Percentiles rank a stretch among this genome's conserved stretches.
Conservation (phyloP, 2,329 filamentous ascomycete genomes). For the Keithomyces neogunnii region DNA sequence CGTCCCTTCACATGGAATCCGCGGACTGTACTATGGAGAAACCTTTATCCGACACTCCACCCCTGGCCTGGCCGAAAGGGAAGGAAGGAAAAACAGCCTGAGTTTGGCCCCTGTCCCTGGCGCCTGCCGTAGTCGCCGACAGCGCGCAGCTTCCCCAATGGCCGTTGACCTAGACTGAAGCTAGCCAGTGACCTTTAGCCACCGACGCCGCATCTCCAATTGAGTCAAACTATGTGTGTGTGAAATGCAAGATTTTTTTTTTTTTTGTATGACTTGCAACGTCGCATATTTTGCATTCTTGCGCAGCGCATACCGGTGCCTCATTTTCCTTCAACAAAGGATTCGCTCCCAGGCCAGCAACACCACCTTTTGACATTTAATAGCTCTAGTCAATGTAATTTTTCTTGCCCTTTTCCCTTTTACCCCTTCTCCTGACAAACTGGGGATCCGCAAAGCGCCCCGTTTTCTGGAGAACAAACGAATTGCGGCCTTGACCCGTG, state of each 20-base stretch:
- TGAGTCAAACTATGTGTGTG: background rate
- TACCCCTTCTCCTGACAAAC: background rate
- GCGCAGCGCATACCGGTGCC: background rate
- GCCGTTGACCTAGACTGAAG: background rate
- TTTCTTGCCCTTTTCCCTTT: background rate
- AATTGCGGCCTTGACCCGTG: constrained; percentile 1
- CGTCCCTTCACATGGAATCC: constrained; percentile 1
- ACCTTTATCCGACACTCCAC: background rate
- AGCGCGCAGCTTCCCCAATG: background rate
- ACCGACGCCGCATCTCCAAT: background rate
- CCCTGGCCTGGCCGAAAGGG: background rate
- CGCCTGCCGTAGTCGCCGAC: background rate
- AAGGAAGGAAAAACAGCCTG: background rate
- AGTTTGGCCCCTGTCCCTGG: background rate
- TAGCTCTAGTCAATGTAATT: too few species aligned
- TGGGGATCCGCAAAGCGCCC: background rate
- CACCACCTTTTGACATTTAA: background rate
- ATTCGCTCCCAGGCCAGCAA: background rate
- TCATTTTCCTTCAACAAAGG: background rate
- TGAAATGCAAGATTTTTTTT: background rate
- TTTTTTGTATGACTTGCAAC: too few species aligned
- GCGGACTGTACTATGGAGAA: constrained; percentile 5
- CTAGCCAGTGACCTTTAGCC: background rate
- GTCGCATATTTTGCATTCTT: background rate
- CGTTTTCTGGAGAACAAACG: background rate